phyloP scores from a whole-genome alignment of 2,329 filamentous ascomycete genomes.

The Cladophialophora carrionii region DNA sequence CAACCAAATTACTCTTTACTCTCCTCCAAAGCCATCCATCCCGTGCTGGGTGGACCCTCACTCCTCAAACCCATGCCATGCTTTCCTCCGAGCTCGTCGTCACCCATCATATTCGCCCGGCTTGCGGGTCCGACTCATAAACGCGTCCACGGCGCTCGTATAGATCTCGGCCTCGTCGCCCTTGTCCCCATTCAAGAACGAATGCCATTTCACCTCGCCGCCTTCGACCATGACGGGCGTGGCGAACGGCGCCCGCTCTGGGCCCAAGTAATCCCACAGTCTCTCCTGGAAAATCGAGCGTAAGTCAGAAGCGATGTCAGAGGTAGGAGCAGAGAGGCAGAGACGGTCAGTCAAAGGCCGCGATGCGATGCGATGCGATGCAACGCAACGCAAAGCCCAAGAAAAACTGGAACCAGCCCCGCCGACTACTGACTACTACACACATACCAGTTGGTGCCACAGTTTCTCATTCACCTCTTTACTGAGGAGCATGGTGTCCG shows the following conservation, averaged over 20 bases:
- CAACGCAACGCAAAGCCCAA: too few species aligned
- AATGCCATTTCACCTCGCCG: conserved; percentile 37
- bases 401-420: too few species aligned
- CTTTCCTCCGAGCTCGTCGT: background rate
- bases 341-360: too few species aligned
- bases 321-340: background rate
- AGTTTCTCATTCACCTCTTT: conserved; percentile 36
- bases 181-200: conserved; percentile 33
- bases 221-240: conserved; percentile 33
- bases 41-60: too few species aligned
- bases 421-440: too few species aligned
- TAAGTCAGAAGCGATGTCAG: background rate
- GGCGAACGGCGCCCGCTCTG: conserved; percentile 35
- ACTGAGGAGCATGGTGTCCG: conserved; percentile 37
- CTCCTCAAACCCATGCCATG: background rate
- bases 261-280: conserved; percentile 36
- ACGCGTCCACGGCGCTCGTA: conserved; percentile 25
- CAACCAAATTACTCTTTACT: too few species aligned
- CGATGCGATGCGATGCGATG: too few species aligned
- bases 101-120: conserved; percentile 13
- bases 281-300: conserved; percentile 7
- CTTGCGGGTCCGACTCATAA: conserved; percentile 24
- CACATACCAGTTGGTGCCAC: conserved; percentile 37
- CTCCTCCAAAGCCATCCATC: too few species aligned
- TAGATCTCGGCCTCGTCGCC: conserved; percentile 34